Conservation (phyloP, 139 green algal genomes). For the Microglena sp. region DNA sequence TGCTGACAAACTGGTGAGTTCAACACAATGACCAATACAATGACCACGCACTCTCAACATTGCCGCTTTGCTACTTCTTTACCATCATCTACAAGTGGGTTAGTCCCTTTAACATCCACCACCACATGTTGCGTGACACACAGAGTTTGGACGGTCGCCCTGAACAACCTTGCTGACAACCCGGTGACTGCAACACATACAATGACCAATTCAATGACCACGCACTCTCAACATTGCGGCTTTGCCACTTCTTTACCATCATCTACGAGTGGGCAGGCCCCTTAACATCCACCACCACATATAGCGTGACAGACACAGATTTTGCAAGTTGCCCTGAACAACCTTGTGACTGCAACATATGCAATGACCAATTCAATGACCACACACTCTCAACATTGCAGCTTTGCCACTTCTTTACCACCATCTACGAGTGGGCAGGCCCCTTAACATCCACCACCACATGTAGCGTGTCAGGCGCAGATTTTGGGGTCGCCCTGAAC, state of each 20-base stretch:
- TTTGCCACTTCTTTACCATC: not conserved
- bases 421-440: not conserved
- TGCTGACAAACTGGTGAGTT: not conserved
- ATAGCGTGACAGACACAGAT: no score
- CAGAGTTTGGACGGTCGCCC: not conserved
- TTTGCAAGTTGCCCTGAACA: not conserved
- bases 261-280: not conserved
- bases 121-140: no score
- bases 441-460: no score
- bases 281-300: no score
- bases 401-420: not conserved
- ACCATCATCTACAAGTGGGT: not conserved
- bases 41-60: no score
- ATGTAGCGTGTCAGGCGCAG: no score
- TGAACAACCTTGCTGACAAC: not conserved
- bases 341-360: not conserved
- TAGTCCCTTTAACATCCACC: no score
- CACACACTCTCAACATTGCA: not conserved
- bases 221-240: not conserved
- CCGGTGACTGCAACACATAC: not conserved
- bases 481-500: not conserved
- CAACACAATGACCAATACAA: no score
- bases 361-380: not conserved
- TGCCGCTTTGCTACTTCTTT: not conserved
- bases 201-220: no score